A percentile compares a stretch with the other conserved stretches of the same genome.
Evolutionary conservation across 805 yeast species (phyloP).

Genomic region (Metschnikowia colocasiae): DNA sequence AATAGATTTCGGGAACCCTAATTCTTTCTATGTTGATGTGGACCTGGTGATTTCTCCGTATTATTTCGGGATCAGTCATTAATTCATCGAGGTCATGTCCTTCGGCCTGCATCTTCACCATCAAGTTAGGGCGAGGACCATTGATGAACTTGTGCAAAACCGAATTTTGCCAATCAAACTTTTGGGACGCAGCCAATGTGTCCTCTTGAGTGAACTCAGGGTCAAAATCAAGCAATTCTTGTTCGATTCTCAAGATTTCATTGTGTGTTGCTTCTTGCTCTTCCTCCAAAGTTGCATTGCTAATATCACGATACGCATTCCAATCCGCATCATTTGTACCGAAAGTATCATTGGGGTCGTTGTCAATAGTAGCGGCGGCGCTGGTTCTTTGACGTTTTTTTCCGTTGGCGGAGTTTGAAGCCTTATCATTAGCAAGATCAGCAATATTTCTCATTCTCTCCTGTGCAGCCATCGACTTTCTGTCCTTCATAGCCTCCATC

Average conservation of each 20-base stretch:
- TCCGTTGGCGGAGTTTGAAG: constrained; percentile 42
- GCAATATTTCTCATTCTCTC: constrained; percentile 89
- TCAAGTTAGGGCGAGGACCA: constrained; percentile 85
- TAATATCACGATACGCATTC: constrained; percentile 83
- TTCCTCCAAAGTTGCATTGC: constrained; percentile 73
- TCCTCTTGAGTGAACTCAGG: constrained; percentile 84
- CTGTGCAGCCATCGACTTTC: constrained; percentile 90
- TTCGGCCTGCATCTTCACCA: constrained; percentile 43
- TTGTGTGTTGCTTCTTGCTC: constrained; percentile 71
- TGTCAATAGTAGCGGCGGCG: constrained; percentile 67
- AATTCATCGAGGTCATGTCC: constrained; percentile 41
- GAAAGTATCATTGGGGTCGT: constrained; percentile 89
- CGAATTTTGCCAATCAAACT: constrained; percentile 79
- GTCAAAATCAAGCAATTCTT: constrained; percentile 73
- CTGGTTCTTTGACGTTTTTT: constrained; percentile 39
- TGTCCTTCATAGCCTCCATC: constrained; percentile 73
- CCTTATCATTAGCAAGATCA: constrained; percentile 72
- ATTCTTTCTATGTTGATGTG: constrained; percentile 89
- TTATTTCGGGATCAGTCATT: constrained; percentile 55
- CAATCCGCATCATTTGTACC: constrained; percentile 97
- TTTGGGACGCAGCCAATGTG: constrained; percentile 65
- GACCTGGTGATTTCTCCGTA: constrained; percentile 85
- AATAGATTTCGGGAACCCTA: constrained; percentile 85
- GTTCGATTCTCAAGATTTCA: constrained; percentile 60
- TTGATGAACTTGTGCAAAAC: constrained; percentile 77